A percentile compares a stretch with the other conserved stretches of the same genome.
Conservation (phyloP, 163 green algal genomes). For the Coccomyxa subellipsoidea region DNA sequence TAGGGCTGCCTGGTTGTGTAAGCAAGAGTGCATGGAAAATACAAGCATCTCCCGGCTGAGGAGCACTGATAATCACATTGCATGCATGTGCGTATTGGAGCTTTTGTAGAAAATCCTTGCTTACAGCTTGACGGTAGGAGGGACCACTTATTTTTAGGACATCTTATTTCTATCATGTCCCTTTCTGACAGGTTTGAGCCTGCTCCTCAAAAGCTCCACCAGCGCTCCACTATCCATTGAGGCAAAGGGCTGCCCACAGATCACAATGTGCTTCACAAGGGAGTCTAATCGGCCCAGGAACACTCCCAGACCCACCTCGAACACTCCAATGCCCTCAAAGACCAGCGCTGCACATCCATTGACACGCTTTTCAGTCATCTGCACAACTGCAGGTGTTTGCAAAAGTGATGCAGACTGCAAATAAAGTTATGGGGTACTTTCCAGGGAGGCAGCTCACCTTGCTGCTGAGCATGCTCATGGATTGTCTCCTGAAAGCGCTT, state of each 20-base stretch:
- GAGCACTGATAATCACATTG: too few species aligned
- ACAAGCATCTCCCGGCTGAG: too few species aligned
- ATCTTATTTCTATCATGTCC: background rate
- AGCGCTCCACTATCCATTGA: background rate
- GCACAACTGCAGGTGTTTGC: too few species aligned
- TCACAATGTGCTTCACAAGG: conserved; percentile 48
- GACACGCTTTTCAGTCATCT: background rate
- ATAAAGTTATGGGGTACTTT: too few species aligned
- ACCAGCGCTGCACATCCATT: conserved; percentile 21
- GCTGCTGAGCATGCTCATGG: conserved; percentile 43
- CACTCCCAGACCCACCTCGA: conserved; percentile 69
- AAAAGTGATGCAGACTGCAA: too few species aligned
- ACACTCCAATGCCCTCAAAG: conserved; percentile 65
- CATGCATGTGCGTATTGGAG: too few species aligned
- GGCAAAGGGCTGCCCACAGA: conserved; percentile 26
- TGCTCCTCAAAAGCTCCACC: background rate
- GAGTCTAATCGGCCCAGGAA: conserved; percentile 52
- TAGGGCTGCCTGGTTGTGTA: too few species aligned
- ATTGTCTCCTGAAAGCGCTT: conserved; percentile 48
- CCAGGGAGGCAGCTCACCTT: conserved; percentile 37
- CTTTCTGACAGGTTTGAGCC: conserved; percentile 6
- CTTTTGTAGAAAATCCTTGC: too few species aligned
- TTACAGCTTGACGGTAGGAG: too few species aligned
- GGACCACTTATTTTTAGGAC: too few species aligned
- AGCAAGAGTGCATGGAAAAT: too few species aligned